Conservation (phyloP, 2,329 filamentous ascomycete species). For the Rutstroemia sp. region DNA sequence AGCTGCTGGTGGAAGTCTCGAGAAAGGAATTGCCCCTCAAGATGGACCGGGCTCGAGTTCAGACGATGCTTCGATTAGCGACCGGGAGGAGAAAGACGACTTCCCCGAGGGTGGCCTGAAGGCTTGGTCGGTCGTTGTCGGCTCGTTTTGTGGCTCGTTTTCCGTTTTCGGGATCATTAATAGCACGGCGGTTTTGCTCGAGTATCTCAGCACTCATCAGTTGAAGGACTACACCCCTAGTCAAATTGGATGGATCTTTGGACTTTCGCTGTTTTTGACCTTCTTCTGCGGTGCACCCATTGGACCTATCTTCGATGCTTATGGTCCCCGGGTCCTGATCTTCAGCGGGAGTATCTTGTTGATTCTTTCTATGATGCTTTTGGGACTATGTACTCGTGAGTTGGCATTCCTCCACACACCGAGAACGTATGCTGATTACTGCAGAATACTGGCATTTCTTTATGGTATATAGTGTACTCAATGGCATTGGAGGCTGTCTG, state of each 20-base stretch:
- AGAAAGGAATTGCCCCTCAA: conserved; percentile 10
- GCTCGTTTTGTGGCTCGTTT: conserved; percentile 55
- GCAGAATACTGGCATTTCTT: conserved; percentile 62
- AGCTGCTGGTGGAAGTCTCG: background rate
- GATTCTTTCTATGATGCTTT: conserved; percentile 35
- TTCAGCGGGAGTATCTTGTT: conserved; percentile 25
- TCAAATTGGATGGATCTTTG: conserved; percentile 51
- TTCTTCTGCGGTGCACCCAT: conserved; percentile 64
- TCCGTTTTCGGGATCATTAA: conserved; percentile 58
- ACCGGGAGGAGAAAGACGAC: conserved; percentile 23
- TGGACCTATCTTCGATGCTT: conserved; percentile 62
- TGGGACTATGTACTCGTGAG: conserved; percentile 50
- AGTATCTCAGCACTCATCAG: conserved; percentile 55
- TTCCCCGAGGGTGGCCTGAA: conserved; percentile 61
- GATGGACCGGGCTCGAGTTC: conserved; percentile 9
- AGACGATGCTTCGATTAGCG: conserved; percentile 11
- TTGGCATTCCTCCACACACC: conserved; percentile 2
- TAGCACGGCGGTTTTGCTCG: conserved; percentile 37
- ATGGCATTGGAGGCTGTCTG: conserved; percentile 54
- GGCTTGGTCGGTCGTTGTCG: conserved; percentile 60
- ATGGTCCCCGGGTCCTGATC: conserved; percentile 45
- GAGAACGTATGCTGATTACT: conserved; percentile 5
- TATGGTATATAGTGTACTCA: conserved; percentile 54
- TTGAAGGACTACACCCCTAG: conserved; percentile 49
- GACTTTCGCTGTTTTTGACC: conserved; percentile 57